Evolutionary conservation across 1,284 basidiomycete genomes (phyloP).

Genomic region (Takashimella koratensis): DNA sequence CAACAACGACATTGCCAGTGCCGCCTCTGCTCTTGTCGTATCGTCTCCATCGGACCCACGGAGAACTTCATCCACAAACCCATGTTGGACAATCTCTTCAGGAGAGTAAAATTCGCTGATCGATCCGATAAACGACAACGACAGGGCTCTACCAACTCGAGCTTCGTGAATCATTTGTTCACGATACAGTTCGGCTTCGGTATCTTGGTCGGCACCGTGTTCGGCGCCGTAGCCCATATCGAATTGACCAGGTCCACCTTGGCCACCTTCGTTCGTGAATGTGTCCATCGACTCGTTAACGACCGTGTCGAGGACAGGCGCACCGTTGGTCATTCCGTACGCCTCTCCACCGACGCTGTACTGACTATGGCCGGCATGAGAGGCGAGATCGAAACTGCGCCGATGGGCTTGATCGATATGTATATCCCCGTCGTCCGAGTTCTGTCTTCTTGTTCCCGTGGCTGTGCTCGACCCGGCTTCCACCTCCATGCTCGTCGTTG

Average conservation of each 20-base stretch:
- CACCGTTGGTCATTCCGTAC: too few species aligned
- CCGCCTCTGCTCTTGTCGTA: conserved; percentile 85
- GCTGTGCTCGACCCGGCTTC: too few species aligned
- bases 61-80: conserved; percentile 77
- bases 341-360: too few species aligned
- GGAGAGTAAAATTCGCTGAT: conserved; percentile 56
- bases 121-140: conserved; percentile 83
- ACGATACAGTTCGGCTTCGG: conserved; percentile 33
- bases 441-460: neutral
- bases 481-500: neutral
- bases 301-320: too few species aligned
- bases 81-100: conserved; percentile 58
- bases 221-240: conserved; percentile 9
- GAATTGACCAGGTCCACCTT: too few species aligned
- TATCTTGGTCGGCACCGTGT: conserved; percentile 5
- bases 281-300: too few species aligned
- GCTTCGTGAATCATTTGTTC: conserved; percentile 59
- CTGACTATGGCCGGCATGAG: too few species aligned
- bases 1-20: conserved; percentile 80
- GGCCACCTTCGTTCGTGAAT: too few species aligned
- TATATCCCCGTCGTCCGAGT: neutral
- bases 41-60: conserved; percentile 71
- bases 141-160: conserved; percentile 79
- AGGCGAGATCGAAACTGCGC: neutral
- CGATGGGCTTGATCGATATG: neutral